These are phyloP conservation scores for Mediolabrus comicus DNA, from an alignment of 108 stramenopile genomes.

Conservation along the genomic window DNA sequence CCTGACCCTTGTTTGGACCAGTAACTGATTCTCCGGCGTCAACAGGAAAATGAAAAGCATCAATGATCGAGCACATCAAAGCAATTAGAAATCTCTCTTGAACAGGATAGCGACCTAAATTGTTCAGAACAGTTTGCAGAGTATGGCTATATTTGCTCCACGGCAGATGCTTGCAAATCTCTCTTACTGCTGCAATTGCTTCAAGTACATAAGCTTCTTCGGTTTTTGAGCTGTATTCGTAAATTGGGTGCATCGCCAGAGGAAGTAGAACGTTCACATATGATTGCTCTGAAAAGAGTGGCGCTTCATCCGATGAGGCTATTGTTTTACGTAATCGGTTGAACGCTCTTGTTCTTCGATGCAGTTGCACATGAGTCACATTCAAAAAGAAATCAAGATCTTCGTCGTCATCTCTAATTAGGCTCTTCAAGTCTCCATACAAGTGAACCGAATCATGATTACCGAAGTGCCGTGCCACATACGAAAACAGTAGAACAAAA, in stretches of 20 bases:
- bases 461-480: slow-evolving; percentile 51
- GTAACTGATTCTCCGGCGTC: slow-evolving; percentile 23
- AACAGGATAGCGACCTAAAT: slow-evolving; percentile 68
- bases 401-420: slow-evolving; percentile 75
- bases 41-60: slow-evolving; percentile 84
- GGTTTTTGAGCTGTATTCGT: slow-evolving; percentile 73
- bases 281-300: slow-evolving; percentile 56
- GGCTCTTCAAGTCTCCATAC: slow-evolving; percentile 69
- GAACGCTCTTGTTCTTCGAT: slow-evolving; percentile 88
- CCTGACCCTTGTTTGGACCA: slow-evolving; percentile 17
- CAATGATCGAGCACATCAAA: slow-evolving; percentile 77
- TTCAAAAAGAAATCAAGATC: slow-evolving; percentile 95
- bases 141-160: slow-evolving; percentile 85
- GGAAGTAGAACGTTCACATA: slow-evolving; percentile 83
- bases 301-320: neutral
- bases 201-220: slow-evolving; percentile 76
- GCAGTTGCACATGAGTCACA: slow-evolving; percentile 93
- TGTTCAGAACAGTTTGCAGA: slow-evolving; percentile 66
- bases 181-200: slow-evolving; percentile 79
- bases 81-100: slow-evolving; percentile 78
- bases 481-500: slow-evolving; percentile 66
- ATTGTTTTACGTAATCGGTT: slow-evolving; percentile 68
- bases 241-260: slow-evolving; percentile 79
- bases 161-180: slow-evolving; percentile 64
- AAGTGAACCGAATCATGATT: slow-evolving; percentile 50